Conservation (phyloP, 257 asterid species). For the Nicotiana benthamiana region DNA sequence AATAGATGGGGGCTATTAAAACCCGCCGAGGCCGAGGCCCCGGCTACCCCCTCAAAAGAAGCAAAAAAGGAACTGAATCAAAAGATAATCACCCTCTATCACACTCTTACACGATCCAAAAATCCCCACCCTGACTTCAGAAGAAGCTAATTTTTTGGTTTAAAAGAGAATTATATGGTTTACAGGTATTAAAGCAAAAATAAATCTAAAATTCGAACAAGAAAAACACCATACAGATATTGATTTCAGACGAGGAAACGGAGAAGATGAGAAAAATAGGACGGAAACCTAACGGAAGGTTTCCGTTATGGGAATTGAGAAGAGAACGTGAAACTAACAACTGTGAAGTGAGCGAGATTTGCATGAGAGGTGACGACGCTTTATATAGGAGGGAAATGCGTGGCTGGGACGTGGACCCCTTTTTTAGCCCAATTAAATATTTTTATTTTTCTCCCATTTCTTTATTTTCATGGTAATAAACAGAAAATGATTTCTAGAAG, state of each 20-base stretch:
- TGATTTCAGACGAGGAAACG: neutral
- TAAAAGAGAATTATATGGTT: neutral
- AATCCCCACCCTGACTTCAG: conserved; percentile 97
- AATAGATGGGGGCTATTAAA: conserved; percentile 84
- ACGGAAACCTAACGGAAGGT: conserved; percentile 41
- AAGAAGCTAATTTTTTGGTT: conserved; percentile 29
- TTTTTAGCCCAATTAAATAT: neutral
- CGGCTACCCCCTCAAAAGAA: conserved; percentile 99
- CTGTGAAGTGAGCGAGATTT: conserved; percentile 56
- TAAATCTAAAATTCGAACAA: conserved; percentile 25
- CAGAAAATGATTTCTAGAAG: neutral
- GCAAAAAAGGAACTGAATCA: conserved; percentile 56
- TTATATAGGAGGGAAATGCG: conserved; percentile 38
- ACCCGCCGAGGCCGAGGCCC: conserved; percentile 99
- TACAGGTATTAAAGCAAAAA: neutral
- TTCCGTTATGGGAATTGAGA: neutral
- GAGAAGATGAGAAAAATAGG: neutral
- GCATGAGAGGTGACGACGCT: conserved; percentile 43
- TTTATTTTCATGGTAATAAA: neutral
- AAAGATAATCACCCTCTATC: conserved; percentile 47
- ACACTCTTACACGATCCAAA: conserved; percentile 35
- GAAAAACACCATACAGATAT: conserved; percentile 64
- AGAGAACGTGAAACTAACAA: conserved; percentile 22
- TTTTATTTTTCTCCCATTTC: neutral
- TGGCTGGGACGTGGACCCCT: conserved; percentile 12